phyloP scores from a whole-genome alignment of 1,284 basidiomycete genomes.

The Mycena sp. region DNA sequence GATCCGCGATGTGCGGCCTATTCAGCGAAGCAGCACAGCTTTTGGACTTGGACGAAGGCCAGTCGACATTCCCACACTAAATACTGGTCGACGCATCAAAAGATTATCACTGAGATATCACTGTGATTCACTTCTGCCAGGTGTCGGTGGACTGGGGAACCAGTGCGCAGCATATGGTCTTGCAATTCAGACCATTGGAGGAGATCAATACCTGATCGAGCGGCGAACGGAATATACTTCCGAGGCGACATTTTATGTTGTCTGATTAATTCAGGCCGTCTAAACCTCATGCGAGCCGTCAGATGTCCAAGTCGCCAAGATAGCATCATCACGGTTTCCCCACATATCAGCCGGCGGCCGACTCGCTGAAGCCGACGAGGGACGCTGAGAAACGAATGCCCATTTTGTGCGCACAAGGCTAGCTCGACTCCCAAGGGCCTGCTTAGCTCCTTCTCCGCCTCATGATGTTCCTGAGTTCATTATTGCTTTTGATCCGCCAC shows the following conservation, averaged over 20 bases:
- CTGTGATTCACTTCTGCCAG: too few species aligned
- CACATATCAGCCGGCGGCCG: constrained; percentile 15
- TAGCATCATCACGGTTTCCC: background rate
- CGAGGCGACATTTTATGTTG: constrained; percentile 14
- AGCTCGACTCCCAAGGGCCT: too few species aligned
- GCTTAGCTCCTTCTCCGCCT: too few species aligned
- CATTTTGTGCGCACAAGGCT: too few species aligned
- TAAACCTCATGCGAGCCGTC: constrained; percentile 19
- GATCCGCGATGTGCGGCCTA: constrained; percentile 7
- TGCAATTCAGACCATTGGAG: constrained; percentile 5
- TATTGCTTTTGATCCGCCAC: constrained; percentile 19
- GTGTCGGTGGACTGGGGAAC: constrained; percentile 10
- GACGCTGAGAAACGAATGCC: constrained; percentile 7
- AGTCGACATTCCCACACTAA: background rate
- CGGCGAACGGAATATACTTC: constrained; percentile 4
- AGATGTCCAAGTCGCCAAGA: constrained; percentile 4
- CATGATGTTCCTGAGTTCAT: constrained; percentile 14
- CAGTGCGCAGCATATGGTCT: constrained; percentile 4
- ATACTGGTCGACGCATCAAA: constrained; percentile 8
- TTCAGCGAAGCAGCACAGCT: constrained; percentile 9
- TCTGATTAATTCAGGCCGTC: constrained; percentile 17
- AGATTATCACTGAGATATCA: constrained; percentile 1
- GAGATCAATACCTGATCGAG: background rate
- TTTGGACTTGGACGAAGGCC: background rate
- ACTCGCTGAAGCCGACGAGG: too few species aligned